Evolutionary conservation across 192 early-diverging fungal genomes (phyloP).

Genomic region (Spizellomyces sp.): DNA sequence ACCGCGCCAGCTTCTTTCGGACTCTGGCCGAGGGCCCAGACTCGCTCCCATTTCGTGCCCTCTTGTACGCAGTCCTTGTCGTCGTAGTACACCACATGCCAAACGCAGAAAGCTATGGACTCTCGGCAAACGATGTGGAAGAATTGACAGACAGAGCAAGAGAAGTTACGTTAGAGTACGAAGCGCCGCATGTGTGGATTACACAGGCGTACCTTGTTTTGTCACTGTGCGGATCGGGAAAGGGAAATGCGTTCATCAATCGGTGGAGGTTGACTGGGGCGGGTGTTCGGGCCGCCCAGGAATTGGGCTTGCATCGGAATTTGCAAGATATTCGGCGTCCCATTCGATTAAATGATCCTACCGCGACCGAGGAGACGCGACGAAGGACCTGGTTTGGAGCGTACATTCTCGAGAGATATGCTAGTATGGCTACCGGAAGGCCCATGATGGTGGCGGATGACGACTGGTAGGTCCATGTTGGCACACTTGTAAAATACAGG

Average conservation of each 20-base stretch:
- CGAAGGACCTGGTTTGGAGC: constrained; percentile 20
- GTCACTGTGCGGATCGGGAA: neutral
- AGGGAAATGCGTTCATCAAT: neutral
- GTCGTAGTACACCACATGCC: constrained; percentile 10
- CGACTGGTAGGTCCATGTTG: constrained; percentile 18
- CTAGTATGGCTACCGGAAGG: constrained; percentile 15
- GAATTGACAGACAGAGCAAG: constrained; percentile 1
- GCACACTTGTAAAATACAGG: neutral
- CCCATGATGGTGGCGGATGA: constrained; percentile 23
- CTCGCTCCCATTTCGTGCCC: constrained; percentile 19
- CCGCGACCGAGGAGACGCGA: constrained; percentile 24
- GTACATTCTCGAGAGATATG: constrained; percentile 22
- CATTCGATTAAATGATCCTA: constrained; percentile 23
- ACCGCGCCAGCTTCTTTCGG: constrained; percentile 17
- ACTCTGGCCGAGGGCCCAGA: constrained; percentile 22
- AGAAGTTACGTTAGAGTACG: constrained; percentile 18
- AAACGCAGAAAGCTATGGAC: constrained; percentile 3
- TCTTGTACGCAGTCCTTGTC: constrained; percentile 18
- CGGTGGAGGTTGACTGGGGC: constrained; percentile 14
- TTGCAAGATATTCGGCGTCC: constrained; percentile 32
- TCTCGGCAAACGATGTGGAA: neutral
- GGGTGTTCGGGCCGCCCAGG: constrained; percentile 22
- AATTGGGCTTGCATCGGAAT: constrained; percentile 30
- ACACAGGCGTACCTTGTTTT: constrained; percentile 18
- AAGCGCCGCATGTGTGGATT: constrained; percentile 23